Percentiles rank a stretch among this genome's conserved stretches.
phyloP scores from a whole-genome alignment of 257 asterid species.

The Coffea canephora region DNA sequence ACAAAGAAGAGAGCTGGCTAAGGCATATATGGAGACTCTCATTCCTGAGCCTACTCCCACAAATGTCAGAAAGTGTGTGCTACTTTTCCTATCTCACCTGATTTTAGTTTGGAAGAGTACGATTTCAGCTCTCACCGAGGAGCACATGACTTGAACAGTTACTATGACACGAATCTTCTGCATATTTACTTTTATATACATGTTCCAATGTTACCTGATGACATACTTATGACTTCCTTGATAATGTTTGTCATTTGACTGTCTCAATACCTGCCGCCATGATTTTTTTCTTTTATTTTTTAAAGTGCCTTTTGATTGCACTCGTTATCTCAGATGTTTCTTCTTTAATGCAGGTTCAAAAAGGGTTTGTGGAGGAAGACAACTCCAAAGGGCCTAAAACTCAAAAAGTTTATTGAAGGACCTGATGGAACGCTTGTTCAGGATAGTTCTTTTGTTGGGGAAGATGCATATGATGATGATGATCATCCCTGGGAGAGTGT shows the following conservation, averaged over 20 bases:
- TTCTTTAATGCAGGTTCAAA: slow-evolving; percentile 38
- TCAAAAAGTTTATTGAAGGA: slow-evolving; percentile 84
- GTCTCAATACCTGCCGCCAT: background rate
- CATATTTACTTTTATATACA: too few relatives aligned
- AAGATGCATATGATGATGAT: slow-evolving; percentile 92
- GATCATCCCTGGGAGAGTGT: slow-evolving; percentile 47
- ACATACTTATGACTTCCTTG: too few relatives aligned
- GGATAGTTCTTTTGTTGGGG: slow-evolving; percentile 87
- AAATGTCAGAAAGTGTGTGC: slow-evolving; percentile 65
- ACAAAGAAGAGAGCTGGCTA: slow-evolving; percentile 67
- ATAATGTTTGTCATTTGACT: too few relatives aligned
- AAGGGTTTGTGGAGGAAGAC: slow-evolving; percentile 91
- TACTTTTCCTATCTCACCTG: slow-evolving; percentile 7
- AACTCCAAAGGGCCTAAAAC: slow-evolving; percentile 83
- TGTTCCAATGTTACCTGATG: too few relatives aligned
- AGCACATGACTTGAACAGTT: too few relatives aligned
- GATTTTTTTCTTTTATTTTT: background rate
- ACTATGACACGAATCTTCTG: too few relatives aligned
- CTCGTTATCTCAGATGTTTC: background rate
- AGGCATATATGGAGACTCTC: slow-evolving; percentile 93
- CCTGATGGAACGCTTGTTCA: slow-evolving; percentile 81
- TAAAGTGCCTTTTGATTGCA: background rate
- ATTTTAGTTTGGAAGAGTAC: too few relatives aligned
- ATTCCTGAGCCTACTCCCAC: slow-evolving; percentile 92
- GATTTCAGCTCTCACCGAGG: too few relatives aligned